Evolutionary conservation across 768 basidiomycete genomes (phyloP), one percentile per base, ranked within the genome.

Genomic region (Lentinula sp.): DNA sequence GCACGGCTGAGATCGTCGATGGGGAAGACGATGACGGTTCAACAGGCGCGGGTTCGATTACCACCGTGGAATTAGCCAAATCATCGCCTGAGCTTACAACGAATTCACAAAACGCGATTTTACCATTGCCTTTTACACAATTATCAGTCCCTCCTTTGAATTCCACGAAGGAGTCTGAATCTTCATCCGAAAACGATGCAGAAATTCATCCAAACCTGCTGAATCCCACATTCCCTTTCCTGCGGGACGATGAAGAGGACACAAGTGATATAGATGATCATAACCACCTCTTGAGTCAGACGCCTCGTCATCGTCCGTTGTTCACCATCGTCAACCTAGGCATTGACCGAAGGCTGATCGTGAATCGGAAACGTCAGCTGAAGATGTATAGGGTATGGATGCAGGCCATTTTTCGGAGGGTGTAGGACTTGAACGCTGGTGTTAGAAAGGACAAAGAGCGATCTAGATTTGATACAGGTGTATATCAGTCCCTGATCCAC

Each of bases 371-470:
- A 74, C 79, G 92, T 61, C 90, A 95, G 74, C 75, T 97, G 55
- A 96, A 96, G 73, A 99, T 99, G 97, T 98, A 96, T 71, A 80
- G 97, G 50, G 90, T 95, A 0, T 96, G 93, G 93, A 85, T 95
- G 86, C 93, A 95, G 73, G 91, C 85, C 0, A 89, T 87, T 69
- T 93, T 93, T 68, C 77, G 78, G 61, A 91, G 88, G 3, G 28
- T 28, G 28, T 28, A 28, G 23, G 23, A 28, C 28, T 28, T 3
- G 28, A 28, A 28, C 28, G 28, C 28, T 28, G 28, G 28, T 28
- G 28, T 3, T 28, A 28, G 28, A 28, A 28, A 28, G 28, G 28
- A 28, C 28, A 28, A 3, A 23, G 23, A 28, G 28, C 28, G 28
- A 28, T 28, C 28, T 28, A 28, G 28, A 28, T 28, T 28, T 28